Base-by-base conservation (phyloP, 2,329 filamentous ascomycete species). In the Phyllosticta citribraziliensis region DNA sequence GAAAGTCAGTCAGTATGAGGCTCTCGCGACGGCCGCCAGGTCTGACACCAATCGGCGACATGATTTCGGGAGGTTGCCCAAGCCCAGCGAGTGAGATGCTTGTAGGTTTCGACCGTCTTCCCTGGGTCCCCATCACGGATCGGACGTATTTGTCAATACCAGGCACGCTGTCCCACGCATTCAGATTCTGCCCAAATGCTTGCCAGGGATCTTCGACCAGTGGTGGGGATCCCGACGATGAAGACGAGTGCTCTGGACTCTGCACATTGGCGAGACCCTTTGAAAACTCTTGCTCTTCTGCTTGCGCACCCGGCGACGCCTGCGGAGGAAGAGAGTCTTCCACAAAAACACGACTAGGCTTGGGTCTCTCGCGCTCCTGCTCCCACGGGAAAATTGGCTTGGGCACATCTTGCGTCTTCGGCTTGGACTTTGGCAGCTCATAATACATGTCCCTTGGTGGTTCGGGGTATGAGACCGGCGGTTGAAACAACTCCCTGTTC, bases 381-480 rank as follows among this genome's bases (percentile, higher is more conserved):
- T 99, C 94, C 94, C 94, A 99, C 0, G 94, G 94, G 73, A 99
- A 99, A 56, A 97, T 86, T 2, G 86, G 81, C 55, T 82, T 81
- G 14, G 86, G 82, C 63, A 78, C 82, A 65, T 85, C 79, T 55
- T 84, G 80, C 22, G 84, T 84, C 19, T 79, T 78, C 62, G 83
- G 81, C 64, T 81, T 75, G 10, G 67, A 64, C 61, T 84, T 70
- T 5, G 91, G 91, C 40, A 95, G 82, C 67, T 93, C 79, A 71
- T 94, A 96, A 81, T 88, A 94, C 89, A 96, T 92, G 69, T 92
- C 83, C 72, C 82, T 88, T 0, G 92, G 91, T 19, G 91, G 89
- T 69, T 90, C 89, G 2, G 92, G 89, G 69, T 96, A 94, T 58
- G 83, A 81, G 63, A 78, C 74, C 19, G 92, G 92, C 33, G 92